Evolutionary conservation across 2,329 filamentous ascomycete genomes (phyloP), one percentile per base, ranked within the genome.

Genomic region (Colletotrichum neosansevieriae): DNA sequence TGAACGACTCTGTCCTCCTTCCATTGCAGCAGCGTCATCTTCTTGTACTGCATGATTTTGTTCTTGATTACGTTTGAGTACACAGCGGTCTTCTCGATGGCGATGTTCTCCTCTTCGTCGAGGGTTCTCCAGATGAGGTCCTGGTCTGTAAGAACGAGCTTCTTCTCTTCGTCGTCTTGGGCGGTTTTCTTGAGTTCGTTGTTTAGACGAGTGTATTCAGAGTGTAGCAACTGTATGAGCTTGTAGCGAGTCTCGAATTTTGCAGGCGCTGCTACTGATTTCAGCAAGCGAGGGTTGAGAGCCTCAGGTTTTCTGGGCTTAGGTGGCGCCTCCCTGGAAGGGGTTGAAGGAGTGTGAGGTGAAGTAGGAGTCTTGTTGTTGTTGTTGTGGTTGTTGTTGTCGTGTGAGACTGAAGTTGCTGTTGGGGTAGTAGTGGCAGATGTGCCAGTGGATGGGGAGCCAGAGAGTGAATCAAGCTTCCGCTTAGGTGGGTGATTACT

Each of bases 31-130:
- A 88, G 75, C 0, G 83, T 84, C 92, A 97, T 94, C 70, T 91
- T 91, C 75, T 91, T 93, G 75, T 94, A 89, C 49, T 85, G 85
- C 73, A 92, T 86, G 67, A 98, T 91, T 38, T 89, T 89, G 72
- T 94, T 92, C 76, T 94, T 97, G 77, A 98, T 89, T 29, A 94
- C 83, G 73, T 97, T 97, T 7, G 86, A 83, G 75, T 99, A 99
- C 32, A 98, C 88, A 0, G 86, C 79, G 1, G 86, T 81, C 68
- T 91, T 91, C 15, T 90, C 88, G 12, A 83, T 84, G 1, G 94
- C 94, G 7, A 89, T 82, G 40, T 87, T 87, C 76, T 97, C 90
- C 79, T 99, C 97, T 69, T 94, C 89, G 72, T 95, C 91, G 1
- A 95, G 81, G 0, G 89, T 88, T 69, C 88, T 83, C 72, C 86